Evolutionary conservation across 2,329 filamentous ascomycete species (phyloP), one percentile per base, ranked within the genome.

Genomic region (Scedosporium dehoogii): DNA sequence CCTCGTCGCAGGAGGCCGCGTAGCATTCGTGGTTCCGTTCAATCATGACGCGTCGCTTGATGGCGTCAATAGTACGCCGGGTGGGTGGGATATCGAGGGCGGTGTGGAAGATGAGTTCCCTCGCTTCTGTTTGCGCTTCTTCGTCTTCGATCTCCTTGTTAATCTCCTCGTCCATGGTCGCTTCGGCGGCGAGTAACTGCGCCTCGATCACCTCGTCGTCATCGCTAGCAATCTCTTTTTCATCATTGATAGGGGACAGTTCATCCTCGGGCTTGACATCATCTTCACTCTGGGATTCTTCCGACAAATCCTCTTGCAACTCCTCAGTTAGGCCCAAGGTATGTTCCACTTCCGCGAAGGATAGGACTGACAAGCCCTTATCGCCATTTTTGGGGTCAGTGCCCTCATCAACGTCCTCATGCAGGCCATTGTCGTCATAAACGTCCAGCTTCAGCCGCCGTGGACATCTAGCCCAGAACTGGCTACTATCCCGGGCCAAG

Each of bases 391-490:
- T 27, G 38, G 38, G 4, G 38, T n/a, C 56, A 10, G 33, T n/a
- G 63, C 59, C 48, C 63, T 66, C 63, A 9, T 68, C 66, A 6
- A 61, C 60, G 9, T 67, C 65, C 10, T 66, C 64, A 3, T n/a
- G 61, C 14, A 38, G 41, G 4, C 64, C 51, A 14, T 41, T 66
- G 3, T 79, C 71, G 5, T 78, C 72, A 48, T 74, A 75, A 3
- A 85, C 78, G 16, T 78, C 72, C 3, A 86, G 67, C 4, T 78
- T 72, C 44, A 85, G 67, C 56, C 83, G 73, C 38, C 82, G 74
- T 6, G 83, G 76, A 38, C 76, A 78, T 14, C 68, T 72, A 0
- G 73, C 74, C 81, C 83, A 85, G 62, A 80, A 81, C 5, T 72
- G 67, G 0, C 68, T 65, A 1, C 72, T 70, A 61, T 79, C 71